phyloP scores from a whole-genome alignment of 2,329 filamentous ascomycete genomes.

The Rhexocercosporidium sp. region DNA sequence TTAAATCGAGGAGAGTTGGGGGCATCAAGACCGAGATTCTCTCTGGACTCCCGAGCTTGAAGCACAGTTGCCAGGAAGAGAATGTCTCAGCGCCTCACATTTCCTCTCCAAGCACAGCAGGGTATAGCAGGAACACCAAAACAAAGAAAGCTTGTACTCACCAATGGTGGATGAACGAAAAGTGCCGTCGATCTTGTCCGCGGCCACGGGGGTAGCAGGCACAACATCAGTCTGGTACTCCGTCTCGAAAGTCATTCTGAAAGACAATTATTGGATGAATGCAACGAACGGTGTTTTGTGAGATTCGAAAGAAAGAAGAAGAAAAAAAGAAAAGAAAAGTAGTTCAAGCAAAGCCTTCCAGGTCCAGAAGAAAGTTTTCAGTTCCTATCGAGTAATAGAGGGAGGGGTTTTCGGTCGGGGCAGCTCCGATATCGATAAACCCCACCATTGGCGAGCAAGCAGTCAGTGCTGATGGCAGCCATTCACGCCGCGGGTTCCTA shows the following conservation, averaged over 20 bases:
- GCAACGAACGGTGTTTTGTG: neutral
- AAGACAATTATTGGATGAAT: neutral
- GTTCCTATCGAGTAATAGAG: slow-evolving; percentile 38
- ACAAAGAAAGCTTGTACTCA: slow-evolving; percentile 44
- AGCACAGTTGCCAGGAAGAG: neutral
- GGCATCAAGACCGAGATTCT: neutral
- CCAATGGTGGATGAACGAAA: slow-evolving; percentile 67
- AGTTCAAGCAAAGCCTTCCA: too few relatives aligned
- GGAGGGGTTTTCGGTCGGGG: slow-evolving; percentile 9
- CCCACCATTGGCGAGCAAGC: slow-evolving; percentile 28
- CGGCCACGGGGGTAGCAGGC: slow-evolving; percentile 52
- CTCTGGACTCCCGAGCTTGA: too few relatives aligned
- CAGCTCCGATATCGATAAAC: slow-evolving; percentile 32
- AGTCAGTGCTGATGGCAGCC: slow-evolving; percentile 6
- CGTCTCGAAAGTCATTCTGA: slow-evolving; percentile 45
- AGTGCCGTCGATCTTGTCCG: slow-evolving; percentile 63
- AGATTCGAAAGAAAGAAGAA: neutral
- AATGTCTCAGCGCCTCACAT: slow-evolving; percentile 4
- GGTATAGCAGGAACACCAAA: neutral
- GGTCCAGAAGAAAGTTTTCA: slow-evolving; percentile 21
- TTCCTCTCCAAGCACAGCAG: neutral
- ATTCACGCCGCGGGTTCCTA: slow-evolving; percentile 9
- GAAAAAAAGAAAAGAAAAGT: neutral
- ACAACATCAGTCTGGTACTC: slow-evolving; percentile 63
- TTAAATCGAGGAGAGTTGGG: neutral